phyloP scores from a whole-genome alignment of 768 basidiomycete species.

The Russula foetens region DNA sequence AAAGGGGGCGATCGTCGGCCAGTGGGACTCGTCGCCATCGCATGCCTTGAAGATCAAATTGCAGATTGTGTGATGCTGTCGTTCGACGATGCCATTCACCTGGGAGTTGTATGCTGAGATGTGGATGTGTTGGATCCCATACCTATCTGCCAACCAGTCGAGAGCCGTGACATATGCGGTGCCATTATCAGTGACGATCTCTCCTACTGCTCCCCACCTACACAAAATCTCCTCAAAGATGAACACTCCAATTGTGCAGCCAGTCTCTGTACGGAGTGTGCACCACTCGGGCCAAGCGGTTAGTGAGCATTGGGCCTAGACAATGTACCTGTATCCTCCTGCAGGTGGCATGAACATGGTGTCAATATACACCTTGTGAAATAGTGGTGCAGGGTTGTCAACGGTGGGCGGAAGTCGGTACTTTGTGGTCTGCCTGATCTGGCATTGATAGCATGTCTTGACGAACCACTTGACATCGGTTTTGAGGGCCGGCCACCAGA shows the following conservation, averaged over 20 bases:
- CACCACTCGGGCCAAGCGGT: background rate
- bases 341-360: too few relatives aligned
- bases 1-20: background rate
- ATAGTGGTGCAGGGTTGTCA: background rate
- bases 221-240: too few relatives aligned
- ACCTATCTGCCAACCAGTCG: background rate
- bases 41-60: slow-evolving; percentile 28
- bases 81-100: slow-evolving; percentile 33
- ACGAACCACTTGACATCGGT: too few relatives aligned
- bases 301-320: background rate
- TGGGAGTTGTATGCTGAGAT: slow-evolving; percentile 31
- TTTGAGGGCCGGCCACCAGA: background rate
- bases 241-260: too few relatives aligned
- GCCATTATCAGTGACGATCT: too few relatives aligned
- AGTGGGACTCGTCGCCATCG: slow-evolving; percentile 8
- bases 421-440: background rate
- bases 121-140: slow-evolving; percentile 22
- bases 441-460: background rate
- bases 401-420: background rate
- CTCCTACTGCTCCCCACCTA: too few relatives aligned
- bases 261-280: background rate
- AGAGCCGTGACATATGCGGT: background rate
- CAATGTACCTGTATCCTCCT: too few relatives aligned
- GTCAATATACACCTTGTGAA: too few relatives aligned
- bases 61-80: slow-evolving; percentile 26